Evolutionary conservation across 202 grass and related monocot species (phyloP), one percentile per base, ranked within the genome.

Genomic region (Dendrocalamus latiflorus): DNA sequence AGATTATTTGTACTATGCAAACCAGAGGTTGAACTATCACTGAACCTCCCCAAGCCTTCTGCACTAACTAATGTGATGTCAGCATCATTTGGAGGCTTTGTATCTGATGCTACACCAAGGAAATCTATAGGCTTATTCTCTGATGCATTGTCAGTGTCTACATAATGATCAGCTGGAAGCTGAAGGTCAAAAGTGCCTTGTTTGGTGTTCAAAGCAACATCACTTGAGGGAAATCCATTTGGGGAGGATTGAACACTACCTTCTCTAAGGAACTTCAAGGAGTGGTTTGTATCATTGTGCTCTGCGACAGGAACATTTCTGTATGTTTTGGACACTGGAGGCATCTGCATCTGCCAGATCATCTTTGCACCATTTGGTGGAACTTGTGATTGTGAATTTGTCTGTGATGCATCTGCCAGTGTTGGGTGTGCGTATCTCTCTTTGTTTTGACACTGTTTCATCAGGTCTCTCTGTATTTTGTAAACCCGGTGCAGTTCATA

Each of bases 401-500:
- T 74, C 53, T 91, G 91, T 59, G 87, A 88, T 74, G 92, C 84
- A 86, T 82, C 78, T 6, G 67, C 82, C 48, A 84, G 36, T 75
- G 70, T 70, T 58, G 74, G 55, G 56, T 50, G 78, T 51, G 70
- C 73, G 49, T 84, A 54, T 14, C 38, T 54, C 36, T 90, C 77
- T 88, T 90, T 87, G 48, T 72, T 88, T 68, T 86, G 83, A 63
- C 81, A 83, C 5, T 88, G 87, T 50, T 88, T 75, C 89, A 95
- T 93, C 82, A 95, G 55, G 30, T 93, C 87, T 82, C 81, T 95
- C 81, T 98, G 95, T 85, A 89, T 88, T 86, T 85, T 85, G 83
- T 93, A 98, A 84, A 98, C 85, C 53, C 91, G 93, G 72, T 98
- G 95, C 84, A 98, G 88, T 86, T 98, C 95, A 87, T 86, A 89